Conservation (phyloP, 2,329 filamentous ascomycete species). For the Polytolypa hystricis region DNA sequence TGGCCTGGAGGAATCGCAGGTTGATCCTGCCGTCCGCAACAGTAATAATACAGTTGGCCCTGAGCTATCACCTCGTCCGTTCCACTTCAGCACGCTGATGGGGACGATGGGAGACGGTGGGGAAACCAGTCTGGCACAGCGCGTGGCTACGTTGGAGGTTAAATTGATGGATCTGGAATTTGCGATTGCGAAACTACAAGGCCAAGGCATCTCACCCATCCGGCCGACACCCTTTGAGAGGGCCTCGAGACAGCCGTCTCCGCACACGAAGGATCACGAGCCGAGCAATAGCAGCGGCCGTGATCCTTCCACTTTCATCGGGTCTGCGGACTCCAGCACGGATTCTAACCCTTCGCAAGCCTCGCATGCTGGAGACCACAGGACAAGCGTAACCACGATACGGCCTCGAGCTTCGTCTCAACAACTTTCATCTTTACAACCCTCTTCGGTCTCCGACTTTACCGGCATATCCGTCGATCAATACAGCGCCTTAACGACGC, state of each 20-base stretch:
- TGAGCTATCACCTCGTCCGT: no score
- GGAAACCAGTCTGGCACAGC: slow-evolving; percentile 32
- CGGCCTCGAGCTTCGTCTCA: slow-evolving; percentile 17
- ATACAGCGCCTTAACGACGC: slow-evolving; percentile 35
- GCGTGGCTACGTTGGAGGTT: slow-evolving; percentile 39
- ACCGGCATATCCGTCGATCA: slow-evolving; percentile 34
- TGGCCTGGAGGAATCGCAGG: slow-evolving; percentile 4
- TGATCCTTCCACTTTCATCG: slow-evolving; percentile 5
- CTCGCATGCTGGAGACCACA: slow-evolving; percentile 18
- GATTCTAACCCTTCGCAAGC: slow-evolving; percentile 9
- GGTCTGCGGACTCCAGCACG: slow-evolving; percentile 8
- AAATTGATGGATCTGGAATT: slow-evolving; percentile 41
- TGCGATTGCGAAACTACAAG: slow-evolving; percentile 38
- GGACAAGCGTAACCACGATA: slow-evolving; percentile 21
- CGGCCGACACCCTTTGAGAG: slow-evolving; percentile 1
- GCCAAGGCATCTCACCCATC: slow-evolving; percentile 16
- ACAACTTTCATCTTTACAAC: slow-evolving; percentile 16
- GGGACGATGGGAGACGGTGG: slow-evolving; percentile 31
- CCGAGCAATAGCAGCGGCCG: not conserved
- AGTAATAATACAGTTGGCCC: slow-evolving; percentile 2
- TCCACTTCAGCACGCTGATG: slow-evolving; percentile 29
- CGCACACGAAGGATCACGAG: slow-evolving; percentile 2
- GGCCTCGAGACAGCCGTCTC: not conserved
- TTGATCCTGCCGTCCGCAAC: not conserved
- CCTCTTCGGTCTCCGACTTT: slow-evolving; percentile 22